A percentile compares a stretch with the other conserved stretches of the same genome.
Conservation (phyloP, 2,329 filamentous ascomycete species). For the Botrytis fabae region DNA sequence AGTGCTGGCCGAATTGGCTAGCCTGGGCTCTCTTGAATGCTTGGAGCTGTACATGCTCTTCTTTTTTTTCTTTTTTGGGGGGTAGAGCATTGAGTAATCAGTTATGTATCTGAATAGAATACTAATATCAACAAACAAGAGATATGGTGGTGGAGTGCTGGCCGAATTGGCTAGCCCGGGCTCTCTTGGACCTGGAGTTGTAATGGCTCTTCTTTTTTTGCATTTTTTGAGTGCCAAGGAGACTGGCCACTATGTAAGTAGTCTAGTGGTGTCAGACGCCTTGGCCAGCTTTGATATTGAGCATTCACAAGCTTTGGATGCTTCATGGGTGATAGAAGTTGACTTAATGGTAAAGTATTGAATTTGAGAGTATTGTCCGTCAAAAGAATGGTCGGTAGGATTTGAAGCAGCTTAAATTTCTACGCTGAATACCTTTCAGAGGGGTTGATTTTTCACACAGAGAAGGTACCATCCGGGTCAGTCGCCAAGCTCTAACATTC, state of each 20-base stretch:
- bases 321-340: background rate
- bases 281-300: no score
- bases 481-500: background rate
- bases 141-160: background rate
- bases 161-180: background rate
- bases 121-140: background rate
- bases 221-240: background rate
- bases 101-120: accelerated
- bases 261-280: background rate
- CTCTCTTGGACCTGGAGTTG: background rate
- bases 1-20: background rate
- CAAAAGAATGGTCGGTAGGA: background rate
- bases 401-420: no score
- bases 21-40: background rate
- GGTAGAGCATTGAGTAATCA: no score
- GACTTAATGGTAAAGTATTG: background rate
- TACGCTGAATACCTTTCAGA: background rate
- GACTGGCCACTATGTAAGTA: background rate
- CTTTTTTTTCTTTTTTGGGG: no score
- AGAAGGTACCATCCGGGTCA: background rate
- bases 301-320: no score
- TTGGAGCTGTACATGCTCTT: no score
- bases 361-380: no score
- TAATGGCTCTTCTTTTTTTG: background rate
- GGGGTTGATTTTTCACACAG: no score